Percentiles rank a stretch among this genome's conserved stretches.
These are phyloP conservation scores for Abrus pulchellus DNA, from an alignment of 306 rosid genomes.

Conservation along the genomic window DNA sequence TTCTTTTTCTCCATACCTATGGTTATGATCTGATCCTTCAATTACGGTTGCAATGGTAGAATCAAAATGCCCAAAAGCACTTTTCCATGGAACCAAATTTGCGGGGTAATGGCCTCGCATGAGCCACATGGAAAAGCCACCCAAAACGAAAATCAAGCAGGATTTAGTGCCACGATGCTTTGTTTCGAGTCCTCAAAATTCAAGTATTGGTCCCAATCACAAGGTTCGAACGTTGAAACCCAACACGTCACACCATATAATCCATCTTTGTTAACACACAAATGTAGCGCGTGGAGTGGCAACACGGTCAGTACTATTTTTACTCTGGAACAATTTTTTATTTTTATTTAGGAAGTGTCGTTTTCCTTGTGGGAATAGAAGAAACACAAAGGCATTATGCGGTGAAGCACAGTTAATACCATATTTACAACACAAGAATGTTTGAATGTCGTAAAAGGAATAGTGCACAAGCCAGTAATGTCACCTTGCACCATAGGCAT, in stretches of 20 bases:
- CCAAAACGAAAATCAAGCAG: slow-evolving; percentile 50
- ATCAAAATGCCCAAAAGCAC: slow-evolving; percentile 39
- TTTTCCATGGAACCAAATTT: slow-evolving; percentile 27
- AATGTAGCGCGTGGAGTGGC: slow-evolving; percentile 14
- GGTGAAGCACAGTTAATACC: background rate
- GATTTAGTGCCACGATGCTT: slow-evolving; percentile 22
- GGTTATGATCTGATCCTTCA: slow-evolving; percentile 36
- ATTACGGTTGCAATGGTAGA: slow-evolving; percentile 45
- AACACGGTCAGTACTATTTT: background rate
- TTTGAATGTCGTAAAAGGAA: slow-evolving; percentile 7
- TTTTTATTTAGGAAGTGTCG: background rate
- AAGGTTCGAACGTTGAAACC: slow-evolving; percentile 15
- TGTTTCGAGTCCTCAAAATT: slow-evolving; percentile 29
- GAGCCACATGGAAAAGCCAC: slow-evolving; percentile 36
- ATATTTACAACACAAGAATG: background rate
- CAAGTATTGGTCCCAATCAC: slow-evolving; percentile 37
- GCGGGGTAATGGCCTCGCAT: slow-evolving; percentile 39
- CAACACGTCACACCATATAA: background rate
- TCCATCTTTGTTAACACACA: slow-evolving; percentile 9
- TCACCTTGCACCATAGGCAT: background rate
- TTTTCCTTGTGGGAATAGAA: background rate
- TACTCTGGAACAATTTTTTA: background rate
- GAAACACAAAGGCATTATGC: background rate
- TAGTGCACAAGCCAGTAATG: background rate
- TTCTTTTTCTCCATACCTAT: background rate